A percentile compares a stretch with the other conserved stretches of the same genome.
phyloP scores from a whole-genome alignment of 768 basidiomycete species.

The Pholiota molesta region DNA sequence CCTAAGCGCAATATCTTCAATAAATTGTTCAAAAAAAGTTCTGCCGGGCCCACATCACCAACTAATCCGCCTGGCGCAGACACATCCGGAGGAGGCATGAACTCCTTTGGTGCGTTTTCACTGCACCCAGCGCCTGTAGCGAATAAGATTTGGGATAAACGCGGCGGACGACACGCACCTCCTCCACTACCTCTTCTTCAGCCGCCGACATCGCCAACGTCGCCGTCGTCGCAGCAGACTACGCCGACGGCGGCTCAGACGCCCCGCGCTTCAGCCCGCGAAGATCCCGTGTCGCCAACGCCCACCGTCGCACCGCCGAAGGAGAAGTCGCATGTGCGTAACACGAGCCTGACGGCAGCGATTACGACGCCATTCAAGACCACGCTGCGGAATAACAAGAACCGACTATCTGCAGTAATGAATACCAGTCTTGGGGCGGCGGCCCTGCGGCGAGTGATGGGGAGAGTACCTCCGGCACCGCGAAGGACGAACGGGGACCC shows the following conservation, averaged over 20 bases:
- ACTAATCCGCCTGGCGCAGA: not conserved
- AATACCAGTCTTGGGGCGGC: slow-evolving; percentile 5
- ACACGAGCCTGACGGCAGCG: slow-evolving; percentile 28
- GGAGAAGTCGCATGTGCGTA: slow-evolving; percentile 28
- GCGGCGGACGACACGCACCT: slow-evolving; percentile 9
- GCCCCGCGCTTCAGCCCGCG: slow-evolving; percentile 13
- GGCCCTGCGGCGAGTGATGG: slow-evolving; percentile 6
- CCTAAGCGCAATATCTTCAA: slow-evolving; percentile 66
- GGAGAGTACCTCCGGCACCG: not conserved
- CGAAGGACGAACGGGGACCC: not conserved
- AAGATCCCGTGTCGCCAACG: slow-evolving; percentile 19
- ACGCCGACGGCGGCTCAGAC: slow-evolving; percentile 21
- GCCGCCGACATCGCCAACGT: slow-evolving; percentile 18
- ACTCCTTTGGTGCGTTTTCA: slow-evolving; percentile 21
- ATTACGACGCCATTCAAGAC: slow-evolving; percentile 29
- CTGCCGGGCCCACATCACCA: slow-evolving; percentile 4
- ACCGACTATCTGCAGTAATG: slow-evolving; percentile 26
- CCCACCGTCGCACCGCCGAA: slow-evolving; percentile 20
- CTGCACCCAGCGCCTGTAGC: slow-evolving; percentile 21
- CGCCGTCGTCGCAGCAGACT: slow-evolving; percentile 19
- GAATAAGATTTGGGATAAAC: slow-evolving; percentile 13
- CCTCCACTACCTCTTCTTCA: slow-evolving; percentile 13
- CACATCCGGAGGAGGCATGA: not conserved
- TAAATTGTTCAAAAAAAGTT: slow-evolving; percentile 65
- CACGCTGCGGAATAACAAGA: slow-evolving; percentile 29